These are phyloP conservation scores for Epichloe scottii DNA, from an alignment of 2,329 filamentous ascomycete genomes.

Conservation along the genomic window DNA sequence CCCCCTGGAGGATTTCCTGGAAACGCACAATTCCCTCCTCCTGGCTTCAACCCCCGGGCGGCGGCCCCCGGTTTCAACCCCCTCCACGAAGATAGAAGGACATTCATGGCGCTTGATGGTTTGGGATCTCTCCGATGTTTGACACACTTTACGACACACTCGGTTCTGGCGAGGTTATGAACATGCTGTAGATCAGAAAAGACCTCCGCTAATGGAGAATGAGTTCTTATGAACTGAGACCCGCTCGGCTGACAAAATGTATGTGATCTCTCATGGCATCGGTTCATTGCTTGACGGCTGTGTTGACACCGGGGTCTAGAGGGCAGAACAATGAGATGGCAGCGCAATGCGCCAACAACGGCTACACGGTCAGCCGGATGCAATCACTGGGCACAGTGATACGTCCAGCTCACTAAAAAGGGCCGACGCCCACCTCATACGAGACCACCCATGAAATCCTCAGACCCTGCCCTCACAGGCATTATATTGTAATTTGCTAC, in stretches of 20 bases:
- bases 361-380: neutral
- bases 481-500: too few relatives aligned
- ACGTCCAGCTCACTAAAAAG: neutral
- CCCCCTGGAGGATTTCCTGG: constrained; percentile 32
- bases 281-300: constrained; percentile 4
- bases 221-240: neutral
- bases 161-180: constrained; percentile 4
- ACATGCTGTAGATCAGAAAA: constrained; percentile 4
- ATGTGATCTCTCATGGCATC: constrained; percentile 5
- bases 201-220: neutral
- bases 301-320: constrained; percentile 5
- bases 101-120: constrained; percentile 14
- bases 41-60: constrained; percentile 20
- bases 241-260: neutral
- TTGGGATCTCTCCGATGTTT: constrained; percentile 12
- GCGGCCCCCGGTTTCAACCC: constrained; percentile 58
- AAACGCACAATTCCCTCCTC: constrained; percentile 7
- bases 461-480: neutral
- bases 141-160: constrained; percentile 14
- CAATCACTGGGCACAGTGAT: neutral
- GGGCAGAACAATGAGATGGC: neutral
- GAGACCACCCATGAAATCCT: neutral
- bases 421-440: neutral
- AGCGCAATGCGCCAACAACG: neutral
- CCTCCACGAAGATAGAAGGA: constrained; percentile 45